Conservation (phyloP, 2,329 filamentous ascomycete genomes). For the Trichocomaceae sp. region DNA sequence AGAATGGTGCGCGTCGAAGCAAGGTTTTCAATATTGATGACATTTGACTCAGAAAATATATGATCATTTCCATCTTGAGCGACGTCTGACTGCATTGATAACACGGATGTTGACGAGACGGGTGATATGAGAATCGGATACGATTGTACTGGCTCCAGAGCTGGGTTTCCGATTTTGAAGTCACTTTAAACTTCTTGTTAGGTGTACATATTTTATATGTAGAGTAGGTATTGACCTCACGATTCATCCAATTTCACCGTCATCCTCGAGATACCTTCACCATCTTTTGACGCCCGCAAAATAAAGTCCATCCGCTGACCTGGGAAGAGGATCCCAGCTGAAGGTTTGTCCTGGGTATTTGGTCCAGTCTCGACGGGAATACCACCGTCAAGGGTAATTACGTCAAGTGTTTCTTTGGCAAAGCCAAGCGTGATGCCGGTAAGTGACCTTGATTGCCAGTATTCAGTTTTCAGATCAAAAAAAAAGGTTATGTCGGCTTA, state of each 20-base stretch:
- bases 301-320: constrained; percentile 43
- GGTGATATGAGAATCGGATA: constrained; percentile 25
- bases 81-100: not conserved
- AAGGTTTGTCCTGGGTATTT: constrained; percentile 19
- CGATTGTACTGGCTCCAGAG: constrained; percentile 33
- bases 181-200: constrained; percentile 23
- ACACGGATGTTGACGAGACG: not conserved
- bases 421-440: constrained; percentile 35
- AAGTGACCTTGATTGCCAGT: constrained; percentile 26
- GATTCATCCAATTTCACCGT: constrained; percentile 32
- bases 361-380: constrained; percentile 24
- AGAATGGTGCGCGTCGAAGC: constrained; percentile 24
- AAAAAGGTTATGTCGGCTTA: constrained; percentile 12
- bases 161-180: constrained; percentile 42
- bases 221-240: constrained; percentile 19
- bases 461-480: not conserved
- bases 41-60: not conserved
- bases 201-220: not conserved
- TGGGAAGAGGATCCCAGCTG: constrained; percentile 38
- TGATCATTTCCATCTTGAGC: not conserved
- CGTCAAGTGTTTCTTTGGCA: constrained; percentile 23
- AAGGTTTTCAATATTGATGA: constrained; percentile 23
- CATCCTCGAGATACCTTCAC: constrained; percentile 18
- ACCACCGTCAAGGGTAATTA: constrained; percentile 40
- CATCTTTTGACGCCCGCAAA: constrained; percentile 18